phyloP scores from a whole-genome alignment of 1,284 basidiomycete species.

The Puccinia brachypodii region DNA sequence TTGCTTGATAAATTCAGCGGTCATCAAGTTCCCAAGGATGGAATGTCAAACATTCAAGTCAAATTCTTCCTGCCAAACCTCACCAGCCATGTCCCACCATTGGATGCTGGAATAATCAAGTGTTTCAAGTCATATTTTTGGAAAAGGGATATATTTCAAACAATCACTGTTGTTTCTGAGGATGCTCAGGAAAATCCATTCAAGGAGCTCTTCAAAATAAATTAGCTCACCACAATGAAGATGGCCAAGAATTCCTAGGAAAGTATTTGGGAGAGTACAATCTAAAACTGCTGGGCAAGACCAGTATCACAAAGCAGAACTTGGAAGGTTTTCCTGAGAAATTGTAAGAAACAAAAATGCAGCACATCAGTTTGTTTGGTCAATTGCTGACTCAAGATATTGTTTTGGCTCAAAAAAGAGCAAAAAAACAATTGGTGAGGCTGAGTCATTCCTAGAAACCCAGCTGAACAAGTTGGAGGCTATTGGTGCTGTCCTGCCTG shows the following conservation, averaged over 20 bases:
- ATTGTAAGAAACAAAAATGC: background rate
- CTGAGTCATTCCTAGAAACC: background rate
- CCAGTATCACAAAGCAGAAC: background rate
- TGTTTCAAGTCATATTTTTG: constrained; percentile 33
- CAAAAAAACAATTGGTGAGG: background rate
- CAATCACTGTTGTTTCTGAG: background rate
- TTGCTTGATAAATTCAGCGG: constrained; percentile 48
- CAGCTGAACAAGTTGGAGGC: background rate
- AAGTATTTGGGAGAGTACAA: background rate
- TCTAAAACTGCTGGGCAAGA: background rate
- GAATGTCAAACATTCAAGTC: constrained; percentile 43
- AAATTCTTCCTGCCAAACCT: constrained; percentile 43
- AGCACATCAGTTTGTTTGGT: no score
- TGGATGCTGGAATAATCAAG: constrained; percentile 47
- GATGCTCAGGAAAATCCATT: background rate
- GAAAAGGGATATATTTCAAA: background rate
- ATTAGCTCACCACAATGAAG: background rate
- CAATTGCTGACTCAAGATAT: no score
- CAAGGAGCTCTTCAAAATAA: background rate
- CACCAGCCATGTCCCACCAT: constrained; percentile 46
- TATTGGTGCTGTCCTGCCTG: background rate
- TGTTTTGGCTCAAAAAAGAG: background rate
- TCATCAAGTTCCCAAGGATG: constrained; percentile 16
- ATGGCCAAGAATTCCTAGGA: background rate
- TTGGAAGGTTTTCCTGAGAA: background rate